Conservation (phyloP, 495 filamentous ascomycete genomes). For the Peziza echinospora region DNA sequence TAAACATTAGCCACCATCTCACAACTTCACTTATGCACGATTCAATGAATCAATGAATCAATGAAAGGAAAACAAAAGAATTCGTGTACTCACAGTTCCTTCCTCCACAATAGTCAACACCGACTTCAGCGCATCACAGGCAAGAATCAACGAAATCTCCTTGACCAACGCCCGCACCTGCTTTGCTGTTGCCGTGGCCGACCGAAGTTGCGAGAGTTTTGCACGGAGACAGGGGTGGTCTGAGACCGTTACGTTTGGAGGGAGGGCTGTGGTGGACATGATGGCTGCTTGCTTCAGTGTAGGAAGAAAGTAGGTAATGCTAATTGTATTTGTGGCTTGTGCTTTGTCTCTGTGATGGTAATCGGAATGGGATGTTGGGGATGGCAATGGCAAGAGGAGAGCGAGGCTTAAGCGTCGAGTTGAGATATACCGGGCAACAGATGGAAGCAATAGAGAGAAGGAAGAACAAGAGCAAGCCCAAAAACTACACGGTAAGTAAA, state of each 20-base stretch:
- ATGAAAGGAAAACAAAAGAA: too few species aligned
- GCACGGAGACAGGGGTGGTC: constrained; percentile 65
- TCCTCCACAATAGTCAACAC: constrained; percentile 26
- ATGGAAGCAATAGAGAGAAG: too few species aligned
- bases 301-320: neutral
- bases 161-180: constrained; percentile 67
- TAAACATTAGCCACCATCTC: too few species aligned
- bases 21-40: too few species aligned
- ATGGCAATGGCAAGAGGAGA: neutral
- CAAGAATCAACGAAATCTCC: constrained; percentile 67
- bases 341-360: too few species aligned
- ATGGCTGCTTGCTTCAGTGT: neutral
- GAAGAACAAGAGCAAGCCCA: too few species aligned
- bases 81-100: neutral
- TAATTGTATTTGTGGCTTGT: too few species aligned
- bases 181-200: constrained; percentile 38
- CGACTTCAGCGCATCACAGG: constrained; percentile 54
- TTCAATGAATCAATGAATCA: too few species aligned
- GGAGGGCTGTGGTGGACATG: constrained; percentile 26
- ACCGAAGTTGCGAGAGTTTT: constrained; percentile 79
- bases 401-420: too few species aligned
- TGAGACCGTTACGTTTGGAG: constrained; percentile 60
- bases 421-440: too few species aligned
- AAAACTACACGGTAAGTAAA: too few species aligned
- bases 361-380: neutral